Conservation (phyloP, 495 filamentous ascomycete species). For the Tuber brumale region DNA sequence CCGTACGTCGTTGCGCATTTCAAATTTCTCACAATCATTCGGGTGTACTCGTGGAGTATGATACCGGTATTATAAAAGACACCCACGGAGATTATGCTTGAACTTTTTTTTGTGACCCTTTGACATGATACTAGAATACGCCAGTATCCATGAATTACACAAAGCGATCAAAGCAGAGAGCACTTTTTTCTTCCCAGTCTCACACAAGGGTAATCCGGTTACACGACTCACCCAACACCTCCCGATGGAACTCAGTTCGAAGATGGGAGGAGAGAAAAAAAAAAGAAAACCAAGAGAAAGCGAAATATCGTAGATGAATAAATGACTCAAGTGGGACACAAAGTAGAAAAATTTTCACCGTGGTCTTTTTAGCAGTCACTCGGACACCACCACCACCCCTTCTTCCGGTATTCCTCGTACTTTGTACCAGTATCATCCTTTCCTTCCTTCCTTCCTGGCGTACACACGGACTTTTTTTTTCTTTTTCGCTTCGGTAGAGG, state of each 20-base stretch:
- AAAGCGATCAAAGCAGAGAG: conserved; percentile 32
- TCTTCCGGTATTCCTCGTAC: too few relatives aligned
- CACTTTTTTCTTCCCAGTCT: background rate
- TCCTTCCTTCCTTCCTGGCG: background rate
- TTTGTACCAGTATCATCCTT: background rate
- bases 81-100: background rate
- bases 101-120: background rate
- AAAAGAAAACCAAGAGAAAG: background rate
- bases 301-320: background rate
- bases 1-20: background rate
- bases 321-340: conserved; percentile 3
- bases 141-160: conserved; percentile 3
- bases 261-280: background rate
- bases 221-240: background rate
- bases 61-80: background rate
- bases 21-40: background rate
- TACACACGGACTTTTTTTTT: background rate
- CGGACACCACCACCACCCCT: background rate
- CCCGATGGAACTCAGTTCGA: background rate
- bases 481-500: background rate
- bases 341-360: background rate
- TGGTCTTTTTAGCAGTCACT: background rate
- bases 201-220: background rate
- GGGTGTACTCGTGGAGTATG: too few relatives aligned
- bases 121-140: background rate